phyloP scores from a whole-genome alignment of 148 eudicot genomes.

The Agrostemma githago region DNA sequence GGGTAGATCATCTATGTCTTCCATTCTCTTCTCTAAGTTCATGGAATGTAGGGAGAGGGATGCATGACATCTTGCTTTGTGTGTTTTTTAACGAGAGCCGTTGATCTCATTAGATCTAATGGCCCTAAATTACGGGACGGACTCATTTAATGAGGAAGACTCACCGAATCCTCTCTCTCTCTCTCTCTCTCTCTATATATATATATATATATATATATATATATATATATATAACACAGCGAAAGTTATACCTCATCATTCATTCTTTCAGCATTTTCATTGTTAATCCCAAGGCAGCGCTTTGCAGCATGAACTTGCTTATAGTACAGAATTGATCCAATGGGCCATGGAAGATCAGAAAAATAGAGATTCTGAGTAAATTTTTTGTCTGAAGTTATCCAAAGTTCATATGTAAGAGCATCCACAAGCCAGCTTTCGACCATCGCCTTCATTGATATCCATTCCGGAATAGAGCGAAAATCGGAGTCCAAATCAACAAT shows the following conservation, averaged over 20 bases:
- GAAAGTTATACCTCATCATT: conserved; percentile 61
- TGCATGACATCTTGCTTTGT: too few relatives aligned
- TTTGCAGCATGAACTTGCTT: conserved; percentile 53
- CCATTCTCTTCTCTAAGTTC: too few relatives aligned
- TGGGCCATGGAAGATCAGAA: conserved; percentile 87
- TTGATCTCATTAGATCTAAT: too few relatives aligned
- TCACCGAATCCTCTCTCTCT: too few relatives aligned
- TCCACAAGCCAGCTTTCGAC: conserved; percentile 73
- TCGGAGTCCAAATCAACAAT: conserved; percentile 68
- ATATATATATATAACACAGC: neutral
- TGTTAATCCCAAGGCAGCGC: conserved; percentile 65
- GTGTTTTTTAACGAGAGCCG: too few relatives aligned
- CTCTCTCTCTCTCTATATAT: too few relatives aligned
- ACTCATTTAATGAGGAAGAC: too few relatives aligned
- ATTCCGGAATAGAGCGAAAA: conserved; percentile 54
- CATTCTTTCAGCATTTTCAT: conserved; percentile 71
- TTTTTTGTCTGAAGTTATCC: conserved; percentile 65
- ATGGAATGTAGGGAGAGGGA: too few relatives aligned
- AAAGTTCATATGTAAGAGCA: conserved; percentile 74
- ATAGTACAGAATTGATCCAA: conserved; percentile 58
- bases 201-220: conserved; percentile 11
- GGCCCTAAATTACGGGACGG: too few relatives aligned
- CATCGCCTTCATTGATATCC: conserved; percentile 78
- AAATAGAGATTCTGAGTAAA: conserved; percentile 56
- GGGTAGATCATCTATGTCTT: too few relatives aligned